phyloP scores from a whole-genome alignment of 1,284 basidiomycete species.

The Vanrija pseudolonga region DNA sequence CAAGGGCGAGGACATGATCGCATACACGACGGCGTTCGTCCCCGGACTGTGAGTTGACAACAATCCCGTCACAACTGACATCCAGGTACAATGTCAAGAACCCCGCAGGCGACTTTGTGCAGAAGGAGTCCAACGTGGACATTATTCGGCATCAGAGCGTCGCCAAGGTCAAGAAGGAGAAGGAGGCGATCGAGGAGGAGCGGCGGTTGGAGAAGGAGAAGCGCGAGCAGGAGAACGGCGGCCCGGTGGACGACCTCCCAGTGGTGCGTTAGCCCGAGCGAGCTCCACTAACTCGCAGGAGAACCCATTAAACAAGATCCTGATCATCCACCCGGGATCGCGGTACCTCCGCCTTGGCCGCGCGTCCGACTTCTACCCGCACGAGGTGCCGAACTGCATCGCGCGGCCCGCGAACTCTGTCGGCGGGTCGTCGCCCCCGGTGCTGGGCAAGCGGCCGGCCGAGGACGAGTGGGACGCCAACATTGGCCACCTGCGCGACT shows the following conservation, averaged over 20 bases:
- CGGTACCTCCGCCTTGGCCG: conserved; percentile 79
- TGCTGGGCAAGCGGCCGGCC: conserved; percentile 30
- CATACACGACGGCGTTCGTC: conserved; percentile 39
- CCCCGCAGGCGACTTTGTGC: conserved; percentile 41
- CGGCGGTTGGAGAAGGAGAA: conserved; percentile 1
- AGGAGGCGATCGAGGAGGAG: conserved; percentile 13
- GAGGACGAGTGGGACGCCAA: conserved; percentile 59
- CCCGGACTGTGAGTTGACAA: conserved; percentile 29
- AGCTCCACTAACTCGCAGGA: not conserved
- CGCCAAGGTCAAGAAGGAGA: conserved; percentile 23
- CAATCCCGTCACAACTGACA: not conserved
- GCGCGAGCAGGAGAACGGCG: not conserved
- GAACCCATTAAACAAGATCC: conserved; percentile 44
- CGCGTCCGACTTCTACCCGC: conserved; percentile 65
- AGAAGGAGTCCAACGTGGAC: conserved; percentile 39
- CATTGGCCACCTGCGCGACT: conserved; percentile 65
- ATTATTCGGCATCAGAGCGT: conserved; percentile 34
- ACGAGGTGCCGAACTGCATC: conserved; percentile 48
- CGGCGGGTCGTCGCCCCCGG: conserved; percentile 25
- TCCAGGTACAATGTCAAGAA: conserved; percentile 41
- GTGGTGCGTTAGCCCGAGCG: conserved; percentile 14
- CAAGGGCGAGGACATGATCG: conserved; percentile 23
- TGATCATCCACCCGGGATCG: conserved; percentile 94
- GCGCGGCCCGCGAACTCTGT: conserved; percentile 25
- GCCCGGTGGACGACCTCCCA: not conserved